Evolutionary conservation across 1,139 yeast species (phyloP).

Genomic region (Blastobotrys persicus): DNA sequence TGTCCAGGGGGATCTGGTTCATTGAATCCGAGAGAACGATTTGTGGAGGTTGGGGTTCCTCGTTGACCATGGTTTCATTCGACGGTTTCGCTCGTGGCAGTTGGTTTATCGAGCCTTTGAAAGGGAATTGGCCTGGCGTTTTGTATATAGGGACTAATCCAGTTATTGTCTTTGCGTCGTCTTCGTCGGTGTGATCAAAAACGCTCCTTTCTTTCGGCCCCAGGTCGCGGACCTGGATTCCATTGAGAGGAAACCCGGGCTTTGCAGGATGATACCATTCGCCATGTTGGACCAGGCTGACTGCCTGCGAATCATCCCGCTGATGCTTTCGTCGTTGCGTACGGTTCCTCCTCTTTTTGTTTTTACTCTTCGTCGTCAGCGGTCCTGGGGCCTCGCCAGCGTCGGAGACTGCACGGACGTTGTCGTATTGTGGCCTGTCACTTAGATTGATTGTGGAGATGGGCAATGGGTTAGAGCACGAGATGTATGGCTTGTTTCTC

Average conservation of each 20-base stretch:
- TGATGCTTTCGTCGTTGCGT: not conserved
- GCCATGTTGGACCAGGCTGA: not conserved
- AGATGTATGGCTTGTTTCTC: not conserved
- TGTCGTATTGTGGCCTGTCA: too few relatives aligned
- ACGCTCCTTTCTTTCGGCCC: slow-evolving; percentile 10
- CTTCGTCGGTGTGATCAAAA: too few relatives aligned
- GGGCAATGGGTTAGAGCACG: slow-evolving; percentile 5
- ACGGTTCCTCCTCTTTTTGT: not conserved
- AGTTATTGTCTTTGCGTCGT: not conserved
- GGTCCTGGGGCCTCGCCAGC: not conserved
- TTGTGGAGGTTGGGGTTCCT: not conserved
- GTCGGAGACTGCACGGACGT: slow-evolving; percentile 3
- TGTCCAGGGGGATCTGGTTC: not conserved
- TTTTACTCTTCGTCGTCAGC: not conserved
- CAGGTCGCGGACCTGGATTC: slow-evolving; percentile 4
- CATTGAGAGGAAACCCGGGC: not conserved
- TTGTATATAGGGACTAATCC: slow-evolving; percentile 15
- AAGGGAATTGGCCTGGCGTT: slow-evolving; percentile 2
- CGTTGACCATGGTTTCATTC: not conserved
- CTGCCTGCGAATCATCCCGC: not conserved
- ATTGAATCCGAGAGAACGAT: not conserved
- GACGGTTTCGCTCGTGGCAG: slow-evolving; percentile 1
- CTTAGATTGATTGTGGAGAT: too few relatives aligned
- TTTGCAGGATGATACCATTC: not conserved
- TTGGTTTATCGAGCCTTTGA: slow-evolving; percentile 1